Evolutionary conservation across 2,329 filamentous ascomycete species (phyloP), one percentile per base, ranked within the genome.

Genomic region (Didymella sp.): DNA sequence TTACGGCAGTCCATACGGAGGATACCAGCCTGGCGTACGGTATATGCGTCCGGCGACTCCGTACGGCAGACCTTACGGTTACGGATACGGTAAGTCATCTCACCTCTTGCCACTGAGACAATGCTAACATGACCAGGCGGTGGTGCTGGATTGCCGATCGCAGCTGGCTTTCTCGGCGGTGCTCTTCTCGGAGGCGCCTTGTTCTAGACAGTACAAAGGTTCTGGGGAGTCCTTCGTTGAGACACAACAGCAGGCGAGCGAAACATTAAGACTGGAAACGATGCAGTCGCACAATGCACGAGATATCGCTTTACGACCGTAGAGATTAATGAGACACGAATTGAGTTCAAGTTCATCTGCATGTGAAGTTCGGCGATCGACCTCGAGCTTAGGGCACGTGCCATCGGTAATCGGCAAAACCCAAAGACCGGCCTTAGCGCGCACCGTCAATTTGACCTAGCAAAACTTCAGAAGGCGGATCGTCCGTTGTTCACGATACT

Each of bases 1-100:
- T 1, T 79, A 77, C 62, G 71, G 53, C 21, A 82, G 78, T 59
- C 81, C 80, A 5, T 84, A 80, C 70, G 71, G 69, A 28, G 80
- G 77, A 33, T 85, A 84, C 67, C 77, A 78, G 52, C 79, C 79
- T 3, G 80, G 81, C 66, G 78, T 78, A 6, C 71, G 80, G 48
- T 85, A 79, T 63, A 72, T 82, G 37, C 76, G 82, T 41, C 84
- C 84, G 1, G 67, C 65, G 15, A 70, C 73, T 25, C 78, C 80
- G 25, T 87, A 87, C 63, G 71, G 68, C 0, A 69, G 75, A 46
- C 71, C 71, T 2, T 70, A 71, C 50, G 74, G 74, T 1, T 71
- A 70, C 45, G 73, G 74, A 5, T 76, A 77, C 59, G 75, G 75
- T n/a, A 49, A 57, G 54, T 49, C 7, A 28, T 25, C 30, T 35